These are phyloP conservation scores for Myochromella boudieri DNA, from an alignment of 768 basidiomycete species.

Conservation along the genomic window DNA sequence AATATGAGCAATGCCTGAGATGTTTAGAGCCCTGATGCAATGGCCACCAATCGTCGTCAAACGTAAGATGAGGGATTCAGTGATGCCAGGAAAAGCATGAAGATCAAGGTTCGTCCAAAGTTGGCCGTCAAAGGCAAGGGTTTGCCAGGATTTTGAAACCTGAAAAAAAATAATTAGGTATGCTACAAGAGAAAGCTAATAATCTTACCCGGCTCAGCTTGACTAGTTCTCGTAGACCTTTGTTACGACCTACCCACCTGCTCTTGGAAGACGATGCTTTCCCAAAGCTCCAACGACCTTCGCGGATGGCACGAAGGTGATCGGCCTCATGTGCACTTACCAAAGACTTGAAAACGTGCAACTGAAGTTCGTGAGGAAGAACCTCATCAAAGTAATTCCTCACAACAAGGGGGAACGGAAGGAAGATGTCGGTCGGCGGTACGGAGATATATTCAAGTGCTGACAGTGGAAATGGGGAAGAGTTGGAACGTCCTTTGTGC, in stretches of 20 bases:
- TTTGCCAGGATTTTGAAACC: slow-evolving; percentile 79
- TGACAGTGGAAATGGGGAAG: slow-evolving; percentile 62
- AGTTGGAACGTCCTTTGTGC: slow-evolving; percentile 60
- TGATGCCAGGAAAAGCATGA: slow-evolving; percentile 57
- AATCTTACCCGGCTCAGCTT: slow-evolving; percentile 69
- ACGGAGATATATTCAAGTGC: slow-evolving; percentile 59
- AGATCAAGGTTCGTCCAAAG: slow-evolving; percentile 76
- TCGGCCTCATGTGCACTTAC: slow-evolving; percentile 62
- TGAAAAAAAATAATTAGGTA: slow-evolving; percentile 25
- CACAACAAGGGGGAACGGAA: slow-evolving; percentile 47
- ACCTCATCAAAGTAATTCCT: slow-evolving; percentile 66
- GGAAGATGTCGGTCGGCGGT: slow-evolving; percentile 48
- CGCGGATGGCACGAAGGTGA: slow-evolving; percentile 40
- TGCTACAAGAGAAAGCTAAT: background rate
- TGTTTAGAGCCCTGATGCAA: slow-evolving; percentile 61
- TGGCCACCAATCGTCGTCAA: slow-evolving; percentile 58
- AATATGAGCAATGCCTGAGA: slow-evolving; percentile 61
- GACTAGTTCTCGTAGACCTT: slow-evolving; percentile 75
- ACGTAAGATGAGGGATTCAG: slow-evolving; percentile 48
- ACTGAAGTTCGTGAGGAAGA: slow-evolving; percentile 70
- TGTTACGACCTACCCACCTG: slow-evolving; percentile 76
- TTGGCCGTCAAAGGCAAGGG: slow-evolving; percentile 80
- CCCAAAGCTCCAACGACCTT: slow-evolving; percentile 57
- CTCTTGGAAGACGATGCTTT: slow-evolving; percentile 61
- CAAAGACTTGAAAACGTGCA: slow-evolving; percentile 57